These are phyloP conservation scores for Aspergillus sclerotiicarbonarius DNA, from an alignment of 495 filamentous ascomycete genomes.

Conservation along the genomic window DNA sequence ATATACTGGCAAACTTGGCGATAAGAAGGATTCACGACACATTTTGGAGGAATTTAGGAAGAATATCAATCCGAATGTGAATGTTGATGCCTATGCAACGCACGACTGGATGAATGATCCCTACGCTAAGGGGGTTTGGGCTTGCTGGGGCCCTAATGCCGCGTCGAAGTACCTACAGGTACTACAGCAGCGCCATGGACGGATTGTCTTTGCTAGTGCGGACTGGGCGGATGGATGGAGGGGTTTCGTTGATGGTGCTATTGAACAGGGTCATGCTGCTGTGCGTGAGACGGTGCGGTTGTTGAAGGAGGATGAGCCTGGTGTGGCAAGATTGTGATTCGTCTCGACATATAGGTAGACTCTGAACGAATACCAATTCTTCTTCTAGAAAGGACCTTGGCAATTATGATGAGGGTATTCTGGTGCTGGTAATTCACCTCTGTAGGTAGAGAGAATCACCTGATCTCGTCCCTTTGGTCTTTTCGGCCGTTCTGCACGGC, in stretches of 20 bases:
- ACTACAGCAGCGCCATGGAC: conserved; percentile 20
- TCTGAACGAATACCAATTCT: no score
- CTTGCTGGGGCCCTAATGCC: conserved; percentile 21
- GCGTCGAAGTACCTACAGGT: conserved; percentile 17
- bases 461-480: no score
- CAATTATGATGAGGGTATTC: no score
- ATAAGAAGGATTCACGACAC: conserved; percentile 13
- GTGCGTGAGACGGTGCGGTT: conserved; percentile 4
- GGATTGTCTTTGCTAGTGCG: conserved; percentile 22
- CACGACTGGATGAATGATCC: conserved; percentile 34
- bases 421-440: no score
- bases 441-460: no score
- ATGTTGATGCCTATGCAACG: conserved; percentile 20
- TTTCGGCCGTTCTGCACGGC: no score
- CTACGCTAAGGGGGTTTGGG: conserved; percentile 25
- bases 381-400: no score
- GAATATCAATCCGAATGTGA: conserved; percentile 14
- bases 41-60: conserved; percentile 8
- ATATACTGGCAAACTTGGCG: conserved; percentile 18
- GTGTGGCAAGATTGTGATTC: no score
- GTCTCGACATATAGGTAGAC: no score
- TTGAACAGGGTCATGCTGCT: conserved; percentile 22
- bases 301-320: background rate
- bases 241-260: conserved; percentile 28
- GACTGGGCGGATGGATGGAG: conserved; percentile 32